These are phyloP conservation scores for Pichia scutulata DNA, from an alignment of 805 yeast genomes.

Conservation along the genomic window DNA sequence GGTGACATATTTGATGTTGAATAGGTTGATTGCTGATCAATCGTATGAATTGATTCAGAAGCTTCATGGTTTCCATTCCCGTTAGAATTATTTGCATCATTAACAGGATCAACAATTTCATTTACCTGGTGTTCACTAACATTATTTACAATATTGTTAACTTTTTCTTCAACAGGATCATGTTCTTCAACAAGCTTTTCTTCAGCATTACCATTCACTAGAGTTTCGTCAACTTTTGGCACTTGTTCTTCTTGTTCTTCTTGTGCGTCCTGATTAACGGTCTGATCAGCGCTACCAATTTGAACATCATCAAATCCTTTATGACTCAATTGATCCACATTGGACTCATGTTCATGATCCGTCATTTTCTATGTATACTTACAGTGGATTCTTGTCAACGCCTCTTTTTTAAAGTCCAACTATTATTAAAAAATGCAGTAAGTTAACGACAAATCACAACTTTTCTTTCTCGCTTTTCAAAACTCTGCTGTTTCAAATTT, in stretches of 20 bases:
- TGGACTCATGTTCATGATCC: not conserved
- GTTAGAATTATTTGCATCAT: not conserved
- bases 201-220: not conserved
- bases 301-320: not conserved
- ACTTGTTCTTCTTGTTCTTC: not conserved
- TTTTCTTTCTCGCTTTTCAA: not conserved
- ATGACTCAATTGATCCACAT: not conserved
- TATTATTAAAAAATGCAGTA: no score
- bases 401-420: not conserved
- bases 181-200: not conserved
- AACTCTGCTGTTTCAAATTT: not conserved
- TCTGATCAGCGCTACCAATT: not conserved
- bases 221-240: not conserved
- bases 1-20: slow-evolving; percentile 4
- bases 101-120: not conserved
- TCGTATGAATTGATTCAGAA: slow-evolving; percentile 1
- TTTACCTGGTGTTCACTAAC: not conserved
- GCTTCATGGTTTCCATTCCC: not conserved
- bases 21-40: slow-evolving; percentile 7
- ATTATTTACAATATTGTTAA: not conserved
- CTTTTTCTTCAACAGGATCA: not conserved
- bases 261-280: no score
- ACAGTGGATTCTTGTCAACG: not conserved
- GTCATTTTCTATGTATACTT: not conserved
- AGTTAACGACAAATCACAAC: not conserved